Evolutionary conservation across 108 stramenopile genomes (phyloP).

Genomic region (Skeletonema marinoi): DNA sequence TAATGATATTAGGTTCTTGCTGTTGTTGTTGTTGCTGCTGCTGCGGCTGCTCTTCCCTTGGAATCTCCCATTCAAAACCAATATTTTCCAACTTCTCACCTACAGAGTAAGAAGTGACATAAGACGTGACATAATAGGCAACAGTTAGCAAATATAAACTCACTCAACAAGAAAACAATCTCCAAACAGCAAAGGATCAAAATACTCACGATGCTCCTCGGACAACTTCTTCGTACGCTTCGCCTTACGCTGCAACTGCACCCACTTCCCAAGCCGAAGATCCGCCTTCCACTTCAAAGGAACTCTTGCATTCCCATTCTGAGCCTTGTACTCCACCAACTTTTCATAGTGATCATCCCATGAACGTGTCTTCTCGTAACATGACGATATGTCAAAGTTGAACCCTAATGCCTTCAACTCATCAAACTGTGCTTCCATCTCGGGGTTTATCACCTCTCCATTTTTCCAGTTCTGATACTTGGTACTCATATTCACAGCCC

Average conservation of each 20-base stretch:
- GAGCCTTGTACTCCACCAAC: conserved; percentile 44
- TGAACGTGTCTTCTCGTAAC: conserved; percentile 15
- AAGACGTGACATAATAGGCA: not conserved
- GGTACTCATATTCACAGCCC: conserved; percentile 18
- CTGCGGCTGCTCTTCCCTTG: not conserved
- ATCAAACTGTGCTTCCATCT: conserved; percentile 12
- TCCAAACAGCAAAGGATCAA: not conserved
- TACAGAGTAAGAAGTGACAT: not conserved
- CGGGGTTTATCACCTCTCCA: not conserved
- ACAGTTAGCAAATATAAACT: not conserved
- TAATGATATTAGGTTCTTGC: not conserved
- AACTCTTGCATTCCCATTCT: conserved; percentile 66
- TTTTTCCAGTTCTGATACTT: conserved; percentile 6
- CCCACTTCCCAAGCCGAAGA: conserved; percentile 71
- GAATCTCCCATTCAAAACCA: not conserved
- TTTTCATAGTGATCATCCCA: conserved; percentile 52
- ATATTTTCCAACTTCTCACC: not conserved
- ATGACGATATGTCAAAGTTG: conserved; percentile 7
- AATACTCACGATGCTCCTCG: conserved; percentile 2
- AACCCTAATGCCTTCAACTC: conserved; percentile 16
- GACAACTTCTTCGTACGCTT: conserved; percentile 6
- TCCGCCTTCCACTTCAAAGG: conserved; percentile 64
- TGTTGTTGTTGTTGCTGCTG: not conserved
- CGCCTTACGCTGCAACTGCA: conserved; percentile 48
- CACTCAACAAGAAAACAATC: not conserved